Conservation (phyloP, 2,329 filamentous ascomycete species). For the Ascochyta koolunga region DNA sequence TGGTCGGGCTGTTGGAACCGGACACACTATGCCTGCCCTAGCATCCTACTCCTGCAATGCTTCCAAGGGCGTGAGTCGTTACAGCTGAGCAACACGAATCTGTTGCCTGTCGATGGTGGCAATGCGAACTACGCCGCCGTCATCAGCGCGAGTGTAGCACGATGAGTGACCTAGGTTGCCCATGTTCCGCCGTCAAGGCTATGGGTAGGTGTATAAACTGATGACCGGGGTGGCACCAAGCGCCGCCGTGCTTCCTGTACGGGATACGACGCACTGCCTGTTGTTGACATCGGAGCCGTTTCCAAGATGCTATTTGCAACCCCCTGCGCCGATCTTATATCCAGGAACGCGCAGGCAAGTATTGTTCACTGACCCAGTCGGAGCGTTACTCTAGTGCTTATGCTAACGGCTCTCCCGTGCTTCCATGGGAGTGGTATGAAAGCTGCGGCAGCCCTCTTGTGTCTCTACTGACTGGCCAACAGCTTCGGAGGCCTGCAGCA, state of each 20-base stretch:
- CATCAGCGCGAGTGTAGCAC: conserved; percentile 14
- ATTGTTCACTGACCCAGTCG: conserved; percentile 37
- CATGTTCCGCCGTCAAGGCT: conserved; percentile 2
- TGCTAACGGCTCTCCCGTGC: conserved; percentile 38
- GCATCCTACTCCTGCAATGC: conserved; percentile 42
- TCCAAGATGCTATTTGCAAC: conserved; percentile 29
- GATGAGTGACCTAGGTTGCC: conserved; percentile 5
- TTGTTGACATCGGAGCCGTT: conserved; percentile 27
- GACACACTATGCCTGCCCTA: conserved; percentile 35
- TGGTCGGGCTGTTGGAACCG: conserved; percentile 31
- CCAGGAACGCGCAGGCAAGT: conserved; percentile 25
- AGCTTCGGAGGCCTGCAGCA: conserved; percentile 40
- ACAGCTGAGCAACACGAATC: conserved; percentile 44
- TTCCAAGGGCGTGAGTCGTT: conserved; percentile 38
- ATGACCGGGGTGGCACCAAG: conserved; percentile 8
- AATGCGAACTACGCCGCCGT: conserved; percentile 20
- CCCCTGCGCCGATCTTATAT: conserved; percentile 39
- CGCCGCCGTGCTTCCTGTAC: conserved; percentile 16
- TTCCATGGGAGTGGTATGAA: conserved; percentile 46
- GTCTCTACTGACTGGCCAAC: conserved; percentile 36
- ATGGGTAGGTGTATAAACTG: conserved; percentile 4
- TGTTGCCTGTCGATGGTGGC: conserved; percentile 32
- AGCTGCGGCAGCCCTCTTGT: conserved; percentile 28
- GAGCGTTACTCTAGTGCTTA: conserved; percentile 43
- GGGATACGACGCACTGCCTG: conserved; percentile 9